These are phyloP conservation scores for Dendrobium nobile DNA, from an alignment of 106 monocot species.

Conservation along the genomic window DNA sequence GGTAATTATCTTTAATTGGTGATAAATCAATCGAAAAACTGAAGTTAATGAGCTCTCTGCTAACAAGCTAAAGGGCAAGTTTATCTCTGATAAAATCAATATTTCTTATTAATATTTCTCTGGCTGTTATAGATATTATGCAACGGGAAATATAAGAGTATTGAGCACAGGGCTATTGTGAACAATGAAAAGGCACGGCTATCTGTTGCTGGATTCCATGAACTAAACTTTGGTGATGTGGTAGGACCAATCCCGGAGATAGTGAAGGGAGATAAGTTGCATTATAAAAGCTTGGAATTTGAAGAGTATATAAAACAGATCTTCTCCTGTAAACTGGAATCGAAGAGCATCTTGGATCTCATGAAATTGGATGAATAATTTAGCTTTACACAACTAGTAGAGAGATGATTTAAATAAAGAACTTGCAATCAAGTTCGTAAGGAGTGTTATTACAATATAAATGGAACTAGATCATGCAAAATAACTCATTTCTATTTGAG, in stretches of 20 bases:
- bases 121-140: conserved; percentile 26
- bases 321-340: conserved; percentile 28
- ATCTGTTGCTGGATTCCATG: conserved; percentile 29
- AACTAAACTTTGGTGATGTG: not conserved
- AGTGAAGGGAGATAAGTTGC: not conserved
- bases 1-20: not conserved
- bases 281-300: conserved; percentile 25
- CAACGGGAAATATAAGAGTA: conserved; percentile 49
- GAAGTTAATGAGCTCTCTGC: no score
- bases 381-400: not conserved
- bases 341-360: conserved; percentile 34
- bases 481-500: no score
- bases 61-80: no score
- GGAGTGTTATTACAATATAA: no score
- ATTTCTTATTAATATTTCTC: not conserved
- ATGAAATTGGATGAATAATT: conserved; percentile 24
- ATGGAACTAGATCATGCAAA: no score
- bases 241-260: conserved; percentile 38
- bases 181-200: conserved; percentile 31
- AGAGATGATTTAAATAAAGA: no score
- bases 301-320: conserved; percentile 19
- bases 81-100: not conserved
- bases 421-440: no score
- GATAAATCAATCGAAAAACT: not conserved
- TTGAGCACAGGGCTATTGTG: conserved; percentile 42